phyloP scores from a whole-genome alignment of 345 rosid species.

The Gynandropsis gynandra region DNA sequence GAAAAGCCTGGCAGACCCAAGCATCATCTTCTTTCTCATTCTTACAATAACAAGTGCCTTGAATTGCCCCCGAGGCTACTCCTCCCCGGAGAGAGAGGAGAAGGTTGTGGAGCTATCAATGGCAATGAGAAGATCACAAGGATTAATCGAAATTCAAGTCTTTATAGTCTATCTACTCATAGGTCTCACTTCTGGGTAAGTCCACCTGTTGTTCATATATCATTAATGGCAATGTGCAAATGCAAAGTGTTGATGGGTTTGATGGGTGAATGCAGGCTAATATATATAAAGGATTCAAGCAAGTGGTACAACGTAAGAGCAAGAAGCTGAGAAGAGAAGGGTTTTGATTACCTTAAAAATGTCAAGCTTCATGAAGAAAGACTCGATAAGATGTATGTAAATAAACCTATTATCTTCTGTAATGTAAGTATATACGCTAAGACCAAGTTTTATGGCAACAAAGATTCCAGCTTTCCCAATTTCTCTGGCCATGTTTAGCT shows the following conservation, averaged over 20 bases:
- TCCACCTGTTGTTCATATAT: not conserved
- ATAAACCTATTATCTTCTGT: conserved; percentile 9
- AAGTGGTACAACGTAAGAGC: conserved; percentile 53
- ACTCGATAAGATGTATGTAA: too few species aligned
- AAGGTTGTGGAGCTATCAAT: conserved; percentile 21
- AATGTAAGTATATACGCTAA: conserved; percentile 14
- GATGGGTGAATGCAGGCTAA: conserved; percentile 37
- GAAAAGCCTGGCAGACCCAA: conserved; percentile 88
- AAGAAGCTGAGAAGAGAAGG: conserved; percentile 41
- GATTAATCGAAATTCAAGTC: conserved; percentile 41
- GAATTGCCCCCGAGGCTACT: conserved; percentile 62
- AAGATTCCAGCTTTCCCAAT: conserved; percentile 14
- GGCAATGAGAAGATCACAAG: conserved; percentile 30
- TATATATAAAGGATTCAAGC: conserved; percentile 61
- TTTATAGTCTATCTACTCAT: conserved; percentile 23
- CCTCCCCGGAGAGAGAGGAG: conserved; percentile 28
- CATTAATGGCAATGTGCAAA: not conserved
- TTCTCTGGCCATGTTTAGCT: not conserved
- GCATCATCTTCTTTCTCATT: conserved; percentile 23
- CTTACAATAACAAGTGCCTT: conserved; percentile 36
- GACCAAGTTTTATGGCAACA: conserved; percentile 16
- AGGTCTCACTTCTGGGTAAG: conserved; percentile 71
- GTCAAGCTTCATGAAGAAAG: conserved; percentile 1
- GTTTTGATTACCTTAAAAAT: conserved; percentile 17
- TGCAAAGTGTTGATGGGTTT: conserved; percentile 3